phyloP scores from a whole-genome alignment of 2,329 filamentous ascomycete genomes.

The Calonectria multiphialidica region DNA sequence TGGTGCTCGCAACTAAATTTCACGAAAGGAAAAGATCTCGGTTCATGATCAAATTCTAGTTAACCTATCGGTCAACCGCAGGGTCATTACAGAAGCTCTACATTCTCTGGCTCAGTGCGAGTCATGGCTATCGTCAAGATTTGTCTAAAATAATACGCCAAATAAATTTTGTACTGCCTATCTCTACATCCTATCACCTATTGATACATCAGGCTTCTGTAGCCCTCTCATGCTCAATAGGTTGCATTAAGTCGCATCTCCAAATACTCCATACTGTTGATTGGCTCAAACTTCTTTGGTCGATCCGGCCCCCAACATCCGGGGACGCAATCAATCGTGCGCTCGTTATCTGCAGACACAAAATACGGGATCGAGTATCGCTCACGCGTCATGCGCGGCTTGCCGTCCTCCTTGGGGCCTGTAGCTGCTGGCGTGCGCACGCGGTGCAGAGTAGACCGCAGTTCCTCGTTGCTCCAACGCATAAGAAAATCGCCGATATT shows the following conservation, averaged over 20 bases:
- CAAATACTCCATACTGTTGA: slow-evolving; percentile 44
- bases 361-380: slow-evolving; percentile 74
- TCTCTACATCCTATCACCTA: no score
- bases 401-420: slow-evolving; percentile 27
- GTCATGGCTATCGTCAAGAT: no score
- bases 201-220: neutral
- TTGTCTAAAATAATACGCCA: no score
- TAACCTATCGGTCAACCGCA: no score
- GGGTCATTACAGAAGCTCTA: no score
- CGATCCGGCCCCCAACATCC: slow-evolving; percentile 56
- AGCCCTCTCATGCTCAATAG: slow-evolving; percentile 6
- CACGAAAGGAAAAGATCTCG: no score
- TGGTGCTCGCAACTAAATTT: no score
- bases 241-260: slow-evolving; percentile 42
- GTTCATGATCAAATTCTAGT: no score
- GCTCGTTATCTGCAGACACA: slow-evolving; percentile 59
- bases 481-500: slow-evolving; percentile 55
- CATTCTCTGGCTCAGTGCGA: no score
- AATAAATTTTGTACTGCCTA: no score
- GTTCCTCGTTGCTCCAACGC: slow-evolving; percentile 52
- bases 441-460: slow-evolving; percentile 51
- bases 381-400: slow-evolving; percentile 57
- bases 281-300: slow-evolving; percentile 63
- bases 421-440: slow-evolving; percentile 55
- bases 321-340: slow-evolving; percentile 64